Evolutionary conservation across 2,329 filamentous ascomycete species (phyloP), one percentile per base, ranked within the genome.

Genomic region (Colletotrichum camelliae): DNA sequence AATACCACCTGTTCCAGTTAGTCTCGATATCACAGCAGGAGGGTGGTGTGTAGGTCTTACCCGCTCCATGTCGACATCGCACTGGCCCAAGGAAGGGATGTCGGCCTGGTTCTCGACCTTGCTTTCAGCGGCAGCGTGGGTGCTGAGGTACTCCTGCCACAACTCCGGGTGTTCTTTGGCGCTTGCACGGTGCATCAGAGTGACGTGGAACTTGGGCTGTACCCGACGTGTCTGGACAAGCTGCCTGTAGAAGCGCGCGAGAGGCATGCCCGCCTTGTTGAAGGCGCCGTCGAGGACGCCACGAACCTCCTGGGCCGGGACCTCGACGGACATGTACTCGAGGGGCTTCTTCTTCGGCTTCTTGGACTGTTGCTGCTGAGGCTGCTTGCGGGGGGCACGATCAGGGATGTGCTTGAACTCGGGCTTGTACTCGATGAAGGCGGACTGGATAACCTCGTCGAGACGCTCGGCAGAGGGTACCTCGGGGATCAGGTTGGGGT

Each of bases 131-230:
- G 85, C 82, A 13, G 83, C 84, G 79, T 94, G 91, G 1, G 94
- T 84, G n/a, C 89, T 86, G 7, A 82, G 83, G 79, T 98, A 96
- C 71, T 89, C 90, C 70, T 93, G 86, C 97, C 97, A 99, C 70
- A 96, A 87, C 10, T 93, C 90, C 0, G 93, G 90, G 77, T 93
- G 85, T 35, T 93, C 85, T 55, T 88, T 87, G 12, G 91, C 87
- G 4, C 87, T 88, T 13, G 93, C 92, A 62, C 93, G 93, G 84
- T 99, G 97, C 83, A 98, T 95, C 52, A 99, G 90, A 0, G 97
- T 99, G 74, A 99, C 95, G 83, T 99, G 97, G 83, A 98, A 99
- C 55, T 93, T 89, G n/a, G 89, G 82, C 84, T 98, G 96, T 7
- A 98, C 86, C 70, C 97, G 94, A 24, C 93, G 90, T 4, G 89